Percentiles rank a stretch among this genome's conserved stretches.
These are phyloP conservation scores for Sordaria brevicollis DNA, from an alignment of 495 filamentous ascomycete genomes.

Conservation along the genomic window DNA sequence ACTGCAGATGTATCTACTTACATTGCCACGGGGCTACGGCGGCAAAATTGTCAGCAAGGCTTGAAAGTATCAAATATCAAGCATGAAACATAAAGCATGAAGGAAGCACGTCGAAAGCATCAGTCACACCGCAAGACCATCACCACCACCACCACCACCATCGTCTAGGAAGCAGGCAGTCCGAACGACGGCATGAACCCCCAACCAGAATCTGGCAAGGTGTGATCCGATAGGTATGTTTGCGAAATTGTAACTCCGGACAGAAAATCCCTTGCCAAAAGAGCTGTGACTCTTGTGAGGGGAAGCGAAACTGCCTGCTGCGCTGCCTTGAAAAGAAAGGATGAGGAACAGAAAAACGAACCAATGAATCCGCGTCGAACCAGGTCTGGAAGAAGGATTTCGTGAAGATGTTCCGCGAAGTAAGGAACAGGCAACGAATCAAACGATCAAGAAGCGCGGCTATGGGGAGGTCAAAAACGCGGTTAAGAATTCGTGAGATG, in stretches of 20 bases:
- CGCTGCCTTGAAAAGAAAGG: not conserved
- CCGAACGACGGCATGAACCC: not conserved
- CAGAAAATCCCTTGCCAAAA: not conserved
- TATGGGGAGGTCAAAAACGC: not conserved
- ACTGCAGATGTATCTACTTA: too few species aligned
- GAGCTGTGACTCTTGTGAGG: not conserved
- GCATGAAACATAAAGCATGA: too few species aligned
- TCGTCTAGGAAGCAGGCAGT: too few species aligned
- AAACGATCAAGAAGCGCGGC: not conserved
- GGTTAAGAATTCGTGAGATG: not conserved
- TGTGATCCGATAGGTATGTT: not conserved
- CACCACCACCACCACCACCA: not conserved
- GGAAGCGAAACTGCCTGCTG: not conserved
- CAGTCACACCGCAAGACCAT: not conserved
- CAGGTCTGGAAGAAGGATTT: not conserved
- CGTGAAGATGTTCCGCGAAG: not conserved
- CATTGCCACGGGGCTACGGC: not conserved
- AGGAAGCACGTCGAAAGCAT: not conserved
- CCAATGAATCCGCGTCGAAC: not conserved
- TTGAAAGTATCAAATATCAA: too few species aligned
- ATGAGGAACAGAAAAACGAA: not conserved
- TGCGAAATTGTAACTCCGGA: not conserved
- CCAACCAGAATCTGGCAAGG: too few species aligned
- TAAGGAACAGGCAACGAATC: not conserved
- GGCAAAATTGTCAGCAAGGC: not conserved